Conservation (phyloP, 208 protist genomes). For the Leishmania arabica region DNA sequence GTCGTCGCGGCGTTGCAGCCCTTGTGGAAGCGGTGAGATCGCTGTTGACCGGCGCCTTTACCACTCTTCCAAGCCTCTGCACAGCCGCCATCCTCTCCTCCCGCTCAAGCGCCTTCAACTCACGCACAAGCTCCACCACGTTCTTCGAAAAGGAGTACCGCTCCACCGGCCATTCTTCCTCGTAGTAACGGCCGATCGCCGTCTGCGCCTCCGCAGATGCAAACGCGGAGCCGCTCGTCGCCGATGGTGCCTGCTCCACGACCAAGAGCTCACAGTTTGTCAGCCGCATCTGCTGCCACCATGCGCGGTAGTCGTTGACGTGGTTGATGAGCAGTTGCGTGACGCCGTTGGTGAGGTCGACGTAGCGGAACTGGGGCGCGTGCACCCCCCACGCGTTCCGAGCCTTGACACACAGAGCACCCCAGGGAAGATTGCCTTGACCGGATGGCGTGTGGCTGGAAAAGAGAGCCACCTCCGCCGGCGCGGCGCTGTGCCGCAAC, state of each 20-base stretch:
- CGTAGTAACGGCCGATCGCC: slow-evolving; percentile 1
- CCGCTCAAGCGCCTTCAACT: slow-evolving; percentile 9
- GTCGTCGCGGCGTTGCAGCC: background rate
- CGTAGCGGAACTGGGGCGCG: slow-evolving; percentile 18
- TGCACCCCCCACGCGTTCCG: slow-evolving; percentile 14
- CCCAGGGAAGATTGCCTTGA: slow-evolving; percentile 15
- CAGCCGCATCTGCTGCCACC: slow-evolving; percentile 1
- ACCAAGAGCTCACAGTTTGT: slow-evolving; percentile 15
- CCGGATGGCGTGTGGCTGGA: slow-evolving; percentile 5
- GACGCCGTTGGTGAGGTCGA: slow-evolving; percentile 6
- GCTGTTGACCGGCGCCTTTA: background rate
- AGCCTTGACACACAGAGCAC: slow-evolving; percentile 14
- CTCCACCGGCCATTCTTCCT: slow-evolving; percentile 9
- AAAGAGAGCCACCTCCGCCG: slow-evolving; percentile 17
- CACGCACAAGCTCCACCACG: slow-evolving; percentile 9
- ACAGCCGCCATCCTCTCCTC: slow-evolving; percentile 7
- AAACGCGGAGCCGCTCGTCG: background rate
- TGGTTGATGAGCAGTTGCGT: slow-evolving; percentile 15
- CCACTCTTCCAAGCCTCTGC: background rate
- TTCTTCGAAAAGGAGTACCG: slow-evolving; percentile 3
- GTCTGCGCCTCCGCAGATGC: background rate
- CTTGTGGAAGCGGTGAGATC: background rate
- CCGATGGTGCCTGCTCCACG: slow-evolving; percentile 13
- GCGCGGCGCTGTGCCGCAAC: slow-evolving; percentile 19
- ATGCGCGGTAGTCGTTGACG: slow-evolving; percentile 15